phyloP scores from a whole-genome alignment of 1,284 basidiomycete genomes.

The Ustilago curta region DNA sequence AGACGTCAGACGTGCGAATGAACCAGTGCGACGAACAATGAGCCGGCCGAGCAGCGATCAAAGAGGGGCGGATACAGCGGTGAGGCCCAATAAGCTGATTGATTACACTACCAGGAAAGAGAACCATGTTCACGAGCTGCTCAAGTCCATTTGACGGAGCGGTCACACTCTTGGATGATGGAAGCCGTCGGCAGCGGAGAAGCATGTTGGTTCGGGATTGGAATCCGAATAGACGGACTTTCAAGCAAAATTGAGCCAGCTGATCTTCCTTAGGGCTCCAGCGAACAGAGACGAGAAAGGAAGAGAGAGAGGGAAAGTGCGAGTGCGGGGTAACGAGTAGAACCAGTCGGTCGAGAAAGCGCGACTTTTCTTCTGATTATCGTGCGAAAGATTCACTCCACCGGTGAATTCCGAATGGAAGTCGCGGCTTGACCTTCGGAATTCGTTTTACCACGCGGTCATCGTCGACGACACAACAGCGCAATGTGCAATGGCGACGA shows the following conservation, averaged over 20 bases:
- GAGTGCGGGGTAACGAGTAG: conserved; percentile 2
- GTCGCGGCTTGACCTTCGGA: conserved; percentile 8
- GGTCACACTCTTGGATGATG: background rate
- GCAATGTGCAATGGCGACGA: background rate
- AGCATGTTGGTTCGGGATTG: background rate
- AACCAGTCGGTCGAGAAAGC: conserved; percentile 30
- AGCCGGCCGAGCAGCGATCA: conserved; percentile 15
- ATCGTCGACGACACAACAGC: too few relatives aligned
- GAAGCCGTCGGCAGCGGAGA: background rate
- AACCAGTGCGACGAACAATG: background rate
- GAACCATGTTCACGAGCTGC: background rate
- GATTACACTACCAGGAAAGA: background rate
- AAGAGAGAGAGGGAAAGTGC: background rate
- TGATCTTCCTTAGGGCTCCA: background rate
- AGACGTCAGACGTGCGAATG: conserved; percentile 10
- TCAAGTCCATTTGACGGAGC: too few relatives aligned
- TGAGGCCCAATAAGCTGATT: background rate
- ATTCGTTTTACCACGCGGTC: background rate
- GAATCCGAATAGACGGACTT: background rate
- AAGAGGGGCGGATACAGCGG: conserved; percentile 22
- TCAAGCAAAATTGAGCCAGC: background rate
- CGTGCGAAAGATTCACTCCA: conserved; percentile 8
- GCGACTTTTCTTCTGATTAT: background rate
- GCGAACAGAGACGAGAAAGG: background rate
- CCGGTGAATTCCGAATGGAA: conserved; percentile 13